Percentiles rank a stretch among this genome's conserved stretches.
Evolutionary conservation across 495 filamentous ascomycete species (phyloP).

Genomic region (Copromyces sp.): DNA sequence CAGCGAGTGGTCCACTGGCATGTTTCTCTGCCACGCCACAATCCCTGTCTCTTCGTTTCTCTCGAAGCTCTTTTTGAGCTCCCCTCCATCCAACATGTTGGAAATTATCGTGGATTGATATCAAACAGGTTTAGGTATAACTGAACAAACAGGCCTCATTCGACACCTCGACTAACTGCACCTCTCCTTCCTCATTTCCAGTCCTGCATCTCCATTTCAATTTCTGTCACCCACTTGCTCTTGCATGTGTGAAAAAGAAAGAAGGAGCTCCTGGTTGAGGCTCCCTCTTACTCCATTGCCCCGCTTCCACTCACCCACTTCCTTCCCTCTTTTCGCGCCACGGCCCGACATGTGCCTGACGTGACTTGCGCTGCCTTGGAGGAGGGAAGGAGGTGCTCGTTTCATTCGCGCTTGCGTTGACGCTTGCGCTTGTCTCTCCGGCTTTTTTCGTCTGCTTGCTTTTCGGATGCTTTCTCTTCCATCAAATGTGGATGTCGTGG

Average conservation of each 20-base stretch:
- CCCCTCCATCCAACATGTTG: neutral
- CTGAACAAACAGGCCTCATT: neutral
- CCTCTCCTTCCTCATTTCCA: neutral
- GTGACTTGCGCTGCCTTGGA: slow-evolving; percentile 1
- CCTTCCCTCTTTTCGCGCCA: neutral
- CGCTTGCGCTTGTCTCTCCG: neutral
- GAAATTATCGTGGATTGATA: neutral
- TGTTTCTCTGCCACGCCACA: slow-evolving; percentile 4
- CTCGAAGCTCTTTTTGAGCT: neutral
- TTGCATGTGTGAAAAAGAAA: neutral
- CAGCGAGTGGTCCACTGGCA: neutral
- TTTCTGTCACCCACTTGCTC: neutral
- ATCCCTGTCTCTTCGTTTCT: neutral
- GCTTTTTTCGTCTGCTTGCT: neutral
- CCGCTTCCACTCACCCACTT: neutral
- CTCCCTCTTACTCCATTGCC: neutral
- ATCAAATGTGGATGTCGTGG: neutral
- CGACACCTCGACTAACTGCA: neutral
- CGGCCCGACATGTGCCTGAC: slow-evolving; percentile 17
- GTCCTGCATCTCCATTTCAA: neutral
- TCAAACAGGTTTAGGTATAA: neutral
- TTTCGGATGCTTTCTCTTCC: neutral
- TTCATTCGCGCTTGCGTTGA: neutral
- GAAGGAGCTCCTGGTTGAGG: neutral
- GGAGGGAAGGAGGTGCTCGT: neutral